Evolutionary conservation across 768 basidiomycete genomes (phyloP), one percentile per base, ranked within the genome.

Genomic region (Steccherinum ochraceum): DNA sequence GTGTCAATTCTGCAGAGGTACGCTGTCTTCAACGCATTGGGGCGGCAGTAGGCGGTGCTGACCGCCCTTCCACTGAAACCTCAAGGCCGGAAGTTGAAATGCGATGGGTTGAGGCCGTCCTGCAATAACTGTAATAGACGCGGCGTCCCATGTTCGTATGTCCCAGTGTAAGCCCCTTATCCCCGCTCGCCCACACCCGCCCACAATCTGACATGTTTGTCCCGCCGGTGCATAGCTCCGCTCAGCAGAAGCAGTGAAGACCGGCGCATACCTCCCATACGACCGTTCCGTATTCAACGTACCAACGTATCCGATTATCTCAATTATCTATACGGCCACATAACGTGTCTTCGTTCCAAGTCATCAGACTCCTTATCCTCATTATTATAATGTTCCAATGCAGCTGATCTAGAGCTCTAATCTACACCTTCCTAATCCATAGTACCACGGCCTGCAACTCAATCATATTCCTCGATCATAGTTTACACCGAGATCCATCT

Each of bases 1-100:
- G 12, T 87, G 85, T 57, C 75, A 78, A 52, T 87, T 86, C 59
- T 87, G 85, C 63, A 68, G 85, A 67, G 80, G 84, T 81, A 35
- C 16, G 30, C 16, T 35, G 7, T 16, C 30, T 13, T n/a, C 13
- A 44, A 23, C 42, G 21, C 7, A 7, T 40, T 40, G 39, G 42
- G 5, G 42, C 42, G 18, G 10, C 42, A 44, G 18, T 18, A 41
- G 3, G 11, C 27, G 26, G 43, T 10, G 46, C 47, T 27, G 52
- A 42, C 35, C 30, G 30, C 7, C 16, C 7, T 2, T 51, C 19
- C 18, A 30, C 18, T 43, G 41, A 39, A 39, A 19, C 19, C 21
- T 7, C 56, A 86, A 84, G 79, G 13, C n/a, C 73, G 84, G 51
- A 86, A 86, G 64, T 63, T 88, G 45, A 86, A 86, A 65, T 88